Evolutionary conservation across 148 eudicot genomes (phyloP), one percentile per base, ranked within the genome.

Genomic region (Suaeda aralocaspica): DNA sequence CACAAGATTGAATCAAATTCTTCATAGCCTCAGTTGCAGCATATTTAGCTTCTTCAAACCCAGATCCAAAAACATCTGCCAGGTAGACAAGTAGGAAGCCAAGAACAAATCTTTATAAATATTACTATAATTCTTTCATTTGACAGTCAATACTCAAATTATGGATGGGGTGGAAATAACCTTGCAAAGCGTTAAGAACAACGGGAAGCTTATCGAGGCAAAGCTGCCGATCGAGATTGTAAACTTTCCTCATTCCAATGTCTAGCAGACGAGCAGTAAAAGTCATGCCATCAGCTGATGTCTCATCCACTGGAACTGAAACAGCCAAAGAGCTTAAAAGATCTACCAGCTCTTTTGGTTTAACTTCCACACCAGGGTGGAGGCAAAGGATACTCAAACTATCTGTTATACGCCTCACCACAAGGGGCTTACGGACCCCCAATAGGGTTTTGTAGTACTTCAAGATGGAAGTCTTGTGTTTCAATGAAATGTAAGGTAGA

Each of bases 271-370:
- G 89, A 72, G 86, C 90, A 64, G 86, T 78, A 74, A 89, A 85
- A 75, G 96, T 86, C 88, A 91, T 76, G 86, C 79, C 87, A 85
- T 95, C 96, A 21, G 89, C 91, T 77, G 96, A 83, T 44, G 88
- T 86, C 69, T 87, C 92, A 63, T 81, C 81, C 28, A 77, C 78
- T n/a, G 89, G 74, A 16, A 81, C 75, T 24, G 84, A 83, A 64
- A 58, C 42, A 41, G 89, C 87, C 71, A 95, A 75, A 25, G 82
- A 74, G 80, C 89, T 80, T 69, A 95, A 78, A 74, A 95, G 74
- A 79, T 95, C 99, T 15, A 81, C 80, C 16, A 95, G 78, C 51
- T 58, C 74, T 69, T 95, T 91, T 21, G 93, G 83, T 69, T 90
- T 82, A 71, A 91, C 85, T 61, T 91, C 91, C 69, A 56, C 70